These are phyloP conservation scores for Colletotrichum abscissum DNA, from an alignment of 2,329 filamentous ascomycete species.

Conservation along the genomic window DNA sequence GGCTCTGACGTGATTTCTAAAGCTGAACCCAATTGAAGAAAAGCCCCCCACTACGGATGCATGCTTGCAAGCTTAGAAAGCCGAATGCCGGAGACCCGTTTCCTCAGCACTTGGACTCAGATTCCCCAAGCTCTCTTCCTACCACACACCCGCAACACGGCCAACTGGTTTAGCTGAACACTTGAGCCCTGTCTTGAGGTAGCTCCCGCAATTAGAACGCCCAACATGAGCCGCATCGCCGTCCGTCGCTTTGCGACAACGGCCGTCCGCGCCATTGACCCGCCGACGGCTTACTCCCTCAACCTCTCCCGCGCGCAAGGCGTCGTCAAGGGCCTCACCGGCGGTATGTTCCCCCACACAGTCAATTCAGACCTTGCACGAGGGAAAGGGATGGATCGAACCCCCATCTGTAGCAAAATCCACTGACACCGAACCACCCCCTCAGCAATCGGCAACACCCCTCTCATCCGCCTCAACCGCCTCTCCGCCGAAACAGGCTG, in stretches of 20 bases:
- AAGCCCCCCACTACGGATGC: conserved; percentile 16
- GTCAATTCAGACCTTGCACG: neutral
- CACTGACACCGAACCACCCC: neutral
- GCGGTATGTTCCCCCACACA: conserved; percentile 67
- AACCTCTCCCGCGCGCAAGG: conserved; percentile 84
- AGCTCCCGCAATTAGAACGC: conserved; percentile 4
- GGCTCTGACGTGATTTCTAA: conserved; percentile 27
- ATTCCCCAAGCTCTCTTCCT: neutral
- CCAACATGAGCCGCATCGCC: conserved; percentile 75
- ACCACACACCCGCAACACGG: neutral
- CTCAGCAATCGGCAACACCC: conserved; percentile 95
- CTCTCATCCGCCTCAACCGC: conserved; percentile 88
- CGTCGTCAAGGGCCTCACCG: conserved; percentile 80
- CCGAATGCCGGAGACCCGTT: conserved; percentile 29
- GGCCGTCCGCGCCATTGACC: conserved; percentile 58
- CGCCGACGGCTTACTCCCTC: conserved; percentile 70
- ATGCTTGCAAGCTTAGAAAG: conserved; percentile 23
- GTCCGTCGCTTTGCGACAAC: conserved; percentile 75
- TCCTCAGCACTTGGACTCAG: neutral
- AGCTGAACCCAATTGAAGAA: conserved; percentile 29
- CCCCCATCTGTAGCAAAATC: neutral
- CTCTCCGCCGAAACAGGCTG: conserved; percentile 93
- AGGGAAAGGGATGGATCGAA: neutral
- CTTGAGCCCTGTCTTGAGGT: neutral
- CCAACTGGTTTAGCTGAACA: neutral